A percentile compares a stretch with the other conserved stretches of the same genome.
Evolutionary conservation across 805 yeast genomes (phyloP).

Genomic region (Ogataea naganishii): DNA sequence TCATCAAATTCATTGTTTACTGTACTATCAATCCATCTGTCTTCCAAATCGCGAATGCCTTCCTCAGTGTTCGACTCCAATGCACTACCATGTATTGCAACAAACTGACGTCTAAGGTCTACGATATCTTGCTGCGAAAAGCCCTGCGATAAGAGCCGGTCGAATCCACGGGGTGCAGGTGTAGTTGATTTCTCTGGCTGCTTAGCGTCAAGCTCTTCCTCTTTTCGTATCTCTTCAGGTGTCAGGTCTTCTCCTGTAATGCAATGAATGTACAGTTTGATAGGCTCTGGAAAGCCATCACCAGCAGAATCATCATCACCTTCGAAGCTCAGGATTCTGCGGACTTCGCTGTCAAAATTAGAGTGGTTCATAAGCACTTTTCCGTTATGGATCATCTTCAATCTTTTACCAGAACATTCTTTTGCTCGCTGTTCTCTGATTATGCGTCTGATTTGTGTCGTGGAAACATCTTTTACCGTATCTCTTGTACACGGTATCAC

Average conservation of each 20-base stretch:
- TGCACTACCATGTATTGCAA: constrained; percentile 50
- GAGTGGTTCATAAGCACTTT: constrained; percentile 50
- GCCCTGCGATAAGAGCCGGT: constrained; percentile 74
- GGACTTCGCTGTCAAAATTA: constrained; percentile 43
- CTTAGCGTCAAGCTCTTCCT: constrained; percentile 44
- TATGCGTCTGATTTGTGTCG: constrained; percentile 29
- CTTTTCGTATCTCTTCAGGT: constrained; percentile 46
- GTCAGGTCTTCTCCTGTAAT: constrained; percentile 61
- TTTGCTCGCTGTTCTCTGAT: constrained; percentile 28
- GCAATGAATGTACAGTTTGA: constrained; percentile 64
- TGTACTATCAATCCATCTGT: constrained; percentile 81
- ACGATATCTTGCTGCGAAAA: constrained; percentile 70
- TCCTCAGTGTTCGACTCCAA: constrained; percentile 26
- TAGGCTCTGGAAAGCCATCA: constrained; percentile 6
- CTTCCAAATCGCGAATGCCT: constrained; percentile 64
- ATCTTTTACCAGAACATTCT: constrained; percentile 33
- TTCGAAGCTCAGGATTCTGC: constrained; percentile 21
- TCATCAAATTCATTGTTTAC: constrained; percentile 45
- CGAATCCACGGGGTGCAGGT: constrained; percentile 79
- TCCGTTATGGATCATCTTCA: constrained; percentile 65
- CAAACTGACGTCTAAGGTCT: constrained; percentile 67
- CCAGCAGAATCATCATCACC: constrained; percentile 12
- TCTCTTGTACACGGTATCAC: constrained; percentile 22
- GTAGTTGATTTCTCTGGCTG: constrained; percentile 43
- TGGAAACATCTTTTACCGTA: constrained; percentile 24